phyloP scores from a whole-genome alignment of 176 grass and related monocot genomes.

The Aegilops sharonensis region DNA sequence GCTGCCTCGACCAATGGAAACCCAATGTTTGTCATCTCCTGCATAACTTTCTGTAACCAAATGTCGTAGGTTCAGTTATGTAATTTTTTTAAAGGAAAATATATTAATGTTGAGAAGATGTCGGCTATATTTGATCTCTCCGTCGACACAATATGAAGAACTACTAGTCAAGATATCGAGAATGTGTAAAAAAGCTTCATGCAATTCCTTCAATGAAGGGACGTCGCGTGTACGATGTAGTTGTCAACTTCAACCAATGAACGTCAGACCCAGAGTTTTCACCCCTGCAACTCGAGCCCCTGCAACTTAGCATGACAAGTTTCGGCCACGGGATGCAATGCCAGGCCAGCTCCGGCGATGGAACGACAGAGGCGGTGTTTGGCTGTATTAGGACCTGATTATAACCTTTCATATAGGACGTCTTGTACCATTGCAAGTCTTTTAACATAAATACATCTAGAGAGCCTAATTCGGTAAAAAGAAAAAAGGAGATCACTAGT shows the following conservation, averaged over 20 bases:
- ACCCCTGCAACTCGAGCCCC: too few species aligned
- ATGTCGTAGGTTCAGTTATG: not conserved
- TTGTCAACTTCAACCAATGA: too few species aligned
- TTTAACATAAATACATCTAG: not conserved
- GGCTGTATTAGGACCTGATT: not conserved
- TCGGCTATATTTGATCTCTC: too few species aligned
- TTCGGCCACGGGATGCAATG: not conserved
- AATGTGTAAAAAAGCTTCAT: too few species aligned
- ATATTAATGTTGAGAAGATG: too few species aligned
- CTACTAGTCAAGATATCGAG: too few species aligned
- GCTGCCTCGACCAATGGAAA: not conserved
- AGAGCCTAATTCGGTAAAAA: too few species aligned
- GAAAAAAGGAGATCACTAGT: not conserved
- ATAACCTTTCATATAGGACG: not conserved
- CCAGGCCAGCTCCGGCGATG: not conserved
- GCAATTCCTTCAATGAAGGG: too few species aligned
- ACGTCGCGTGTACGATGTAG: too few species aligned
- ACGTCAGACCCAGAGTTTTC: too few species aligned
- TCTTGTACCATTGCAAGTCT: not conserved
- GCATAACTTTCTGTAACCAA: not conserved
- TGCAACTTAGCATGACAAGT: not conserved
- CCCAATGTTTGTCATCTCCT: not conserved
- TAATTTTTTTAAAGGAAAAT: too few species aligned
- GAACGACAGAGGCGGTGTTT: not conserved
- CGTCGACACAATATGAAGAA: too few species aligned